Evolutionary conservation across 2,329 filamentous ascomycete species (phyloP).

Genomic region (Falciphora oryzae): DNA sequence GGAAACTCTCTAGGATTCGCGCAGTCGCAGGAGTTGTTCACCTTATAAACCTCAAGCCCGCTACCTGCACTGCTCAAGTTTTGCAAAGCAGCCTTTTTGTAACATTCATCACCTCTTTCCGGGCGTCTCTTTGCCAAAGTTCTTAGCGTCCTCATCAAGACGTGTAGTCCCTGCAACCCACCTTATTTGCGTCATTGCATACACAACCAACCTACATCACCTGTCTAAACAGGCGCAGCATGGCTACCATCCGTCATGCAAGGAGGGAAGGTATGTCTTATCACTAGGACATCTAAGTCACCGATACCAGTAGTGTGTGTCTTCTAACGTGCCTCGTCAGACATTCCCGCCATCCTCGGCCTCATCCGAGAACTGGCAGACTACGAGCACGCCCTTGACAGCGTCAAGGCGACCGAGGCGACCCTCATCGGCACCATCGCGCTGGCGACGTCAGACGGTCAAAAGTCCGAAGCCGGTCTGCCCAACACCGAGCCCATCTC

Average conservation of each 20-base stretch:
- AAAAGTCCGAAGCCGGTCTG: slow-evolving; percentile 20
- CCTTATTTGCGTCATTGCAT: not conserved
- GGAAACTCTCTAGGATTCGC: no score
- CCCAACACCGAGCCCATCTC: slow-evolving; percentile 49
- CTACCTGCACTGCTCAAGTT: not conserved
- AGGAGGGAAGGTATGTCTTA: slow-evolving; percentile 2
- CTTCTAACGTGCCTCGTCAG: slow-evolving; percentile 37
- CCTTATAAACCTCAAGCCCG: not conserved
- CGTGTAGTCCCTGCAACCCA: no score
- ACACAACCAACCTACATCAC: not conserved
- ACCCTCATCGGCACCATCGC: slow-evolving; percentile 70
- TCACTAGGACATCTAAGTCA: not conserved
- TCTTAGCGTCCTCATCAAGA: no score
- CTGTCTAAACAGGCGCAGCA: not conserved
- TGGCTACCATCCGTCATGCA: slow-evolving; percentile 8
- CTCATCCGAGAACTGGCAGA: slow-evolving; percentile 81
- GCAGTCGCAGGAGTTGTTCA: not conserved
- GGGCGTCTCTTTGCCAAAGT: no score
- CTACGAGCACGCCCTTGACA: slow-evolving; percentile 73
- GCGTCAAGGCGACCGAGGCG: slow-evolving; percentile 73
- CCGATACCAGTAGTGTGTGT: no score
- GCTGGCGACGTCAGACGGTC: slow-evolving; percentile 55
- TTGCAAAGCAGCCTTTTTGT: rapidly evolving
- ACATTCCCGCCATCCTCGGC: slow-evolving; percentile 72
- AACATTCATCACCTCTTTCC: not conserved